These are phyloP conservation scores for Leptographium wingfieldii DNA, from an alignment of 2,329 filamentous ascomycete species.

Conservation along the genomic window DNA sequence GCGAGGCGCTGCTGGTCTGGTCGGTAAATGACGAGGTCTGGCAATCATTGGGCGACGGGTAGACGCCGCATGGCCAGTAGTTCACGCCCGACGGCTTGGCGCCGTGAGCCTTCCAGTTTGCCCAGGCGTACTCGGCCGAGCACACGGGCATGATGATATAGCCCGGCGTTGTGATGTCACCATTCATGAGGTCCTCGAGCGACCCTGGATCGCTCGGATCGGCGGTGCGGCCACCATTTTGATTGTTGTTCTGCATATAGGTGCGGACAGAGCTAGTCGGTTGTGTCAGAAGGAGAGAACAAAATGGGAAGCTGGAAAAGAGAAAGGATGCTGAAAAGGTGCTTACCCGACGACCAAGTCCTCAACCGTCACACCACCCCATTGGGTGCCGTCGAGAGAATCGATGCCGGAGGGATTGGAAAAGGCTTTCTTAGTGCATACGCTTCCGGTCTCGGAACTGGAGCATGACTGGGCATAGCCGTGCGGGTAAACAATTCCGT, in stretches of 20 bases:
- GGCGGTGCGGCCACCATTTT: slow-evolving; percentile 16
- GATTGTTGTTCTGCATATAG: slow-evolving; percentile 18
- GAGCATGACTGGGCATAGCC: neutral
- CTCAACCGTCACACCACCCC: slow-evolving; percentile 15
- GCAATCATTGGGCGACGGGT: slow-evolving; percentile 16
- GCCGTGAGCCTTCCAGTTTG: slow-evolving; percentile 17
- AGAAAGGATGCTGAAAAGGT: no score
- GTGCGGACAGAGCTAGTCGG: slow-evolving; percentile 14
- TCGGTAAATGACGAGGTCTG: slow-evolving; percentile 20
- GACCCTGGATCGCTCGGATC: slow-evolving; percentile 16
- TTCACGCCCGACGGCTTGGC: slow-evolving; percentile 8
- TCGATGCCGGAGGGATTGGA: slow-evolving; percentile 17
- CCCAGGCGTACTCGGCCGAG: slow-evolving; percentile 19
- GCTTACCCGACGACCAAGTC: slow-evolving; percentile 15
- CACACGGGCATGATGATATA: slow-evolving; percentile 26
- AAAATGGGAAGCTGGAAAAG: no score
- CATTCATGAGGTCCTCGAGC: slow-evolving; percentile 14
- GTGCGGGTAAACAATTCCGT: slow-evolving; percentile 19
- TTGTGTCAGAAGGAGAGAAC: no score
- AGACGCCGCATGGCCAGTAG: slow-evolving; percentile 22
- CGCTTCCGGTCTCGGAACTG: neutral
- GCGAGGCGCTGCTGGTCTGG: slow-evolving; percentile 22
- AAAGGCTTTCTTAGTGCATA: slow-evolving; percentile 14
- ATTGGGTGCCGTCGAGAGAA: slow-evolving; percentile 14
- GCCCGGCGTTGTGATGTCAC: slow-evolving; percentile 22